Evolutionary conservation across 768 basidiomycete species (phyloP).

Genomic region (Boletales sp.): DNA sequence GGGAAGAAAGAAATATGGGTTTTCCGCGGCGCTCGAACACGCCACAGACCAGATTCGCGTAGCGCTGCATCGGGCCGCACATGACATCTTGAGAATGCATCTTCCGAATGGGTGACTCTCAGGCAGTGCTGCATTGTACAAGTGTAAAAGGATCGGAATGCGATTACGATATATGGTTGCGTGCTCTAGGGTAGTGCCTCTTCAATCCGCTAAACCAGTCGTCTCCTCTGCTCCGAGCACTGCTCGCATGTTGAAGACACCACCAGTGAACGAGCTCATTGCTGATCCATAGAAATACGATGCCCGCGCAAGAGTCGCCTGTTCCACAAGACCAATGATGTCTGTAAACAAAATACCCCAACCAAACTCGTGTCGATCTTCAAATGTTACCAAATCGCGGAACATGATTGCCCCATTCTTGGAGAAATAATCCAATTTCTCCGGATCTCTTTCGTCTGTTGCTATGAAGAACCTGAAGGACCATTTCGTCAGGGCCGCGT

Average conservation of each 20-base stretch:
- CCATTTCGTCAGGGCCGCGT: neutral
- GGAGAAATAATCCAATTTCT: constrained; percentile 27
- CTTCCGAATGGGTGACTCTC: neutral
- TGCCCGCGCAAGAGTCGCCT: constrained; percentile 32
- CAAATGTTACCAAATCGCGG: constrained; percentile 36
- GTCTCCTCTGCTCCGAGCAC: constrained; percentile 31
- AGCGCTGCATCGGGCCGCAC: constrained; percentile 19
- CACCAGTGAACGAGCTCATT: constrained; percentile 38
- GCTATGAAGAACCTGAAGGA: constrained; percentile 28
- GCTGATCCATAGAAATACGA: constrained; percentile 38
- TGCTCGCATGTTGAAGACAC: constrained; percentile 37
- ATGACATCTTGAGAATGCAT: neutral
- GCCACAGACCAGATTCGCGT: constrained; percentile 29
- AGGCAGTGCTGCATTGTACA: constrained; percentile 11
- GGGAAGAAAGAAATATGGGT: constrained; percentile 59
- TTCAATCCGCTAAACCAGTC: constrained; percentile 34
- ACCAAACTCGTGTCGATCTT: constrained; percentile 36
- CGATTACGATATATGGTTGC: neutral
- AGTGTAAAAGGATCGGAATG: constrained; percentile 2
- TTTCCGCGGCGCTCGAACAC: constrained; percentile 45
- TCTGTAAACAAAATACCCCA: constrained; percentile 42
- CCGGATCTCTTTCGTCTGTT: constrained; percentile 36
- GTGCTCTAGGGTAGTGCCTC: too few relatives aligned
- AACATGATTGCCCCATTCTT: constrained; percentile 35
- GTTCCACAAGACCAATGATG: constrained; percentile 39